A percentile compares a stretch with the other conserved stretches of the same genome.
Conservation (phyloP, 352 stramenopile genomes). For the Phytophthora tubulina region DNA sequence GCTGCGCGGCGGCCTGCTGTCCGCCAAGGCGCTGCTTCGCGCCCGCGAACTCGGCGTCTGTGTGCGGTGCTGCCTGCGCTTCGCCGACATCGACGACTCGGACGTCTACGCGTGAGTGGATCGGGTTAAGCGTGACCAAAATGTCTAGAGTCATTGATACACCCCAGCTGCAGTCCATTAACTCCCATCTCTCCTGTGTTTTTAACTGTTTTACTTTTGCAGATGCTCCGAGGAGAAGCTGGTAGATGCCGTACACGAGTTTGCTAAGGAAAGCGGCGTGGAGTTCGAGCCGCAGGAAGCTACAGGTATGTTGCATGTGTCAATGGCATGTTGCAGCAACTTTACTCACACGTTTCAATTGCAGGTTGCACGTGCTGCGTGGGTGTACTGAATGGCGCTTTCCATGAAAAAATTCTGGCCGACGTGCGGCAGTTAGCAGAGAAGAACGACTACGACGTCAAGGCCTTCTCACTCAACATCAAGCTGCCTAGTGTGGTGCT, state of each 20-base stretch:
- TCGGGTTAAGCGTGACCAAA: not conserved
- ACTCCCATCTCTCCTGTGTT: constrained; percentile 1
- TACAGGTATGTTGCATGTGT: constrained; percentile 23
- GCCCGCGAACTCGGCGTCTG: constrained; percentile 52
- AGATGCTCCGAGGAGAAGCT: constrained; percentile 49
- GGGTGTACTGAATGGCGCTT: constrained; percentile 59
- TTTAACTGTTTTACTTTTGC: constrained; percentile 8
- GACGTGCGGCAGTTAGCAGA: constrained; percentile 51
- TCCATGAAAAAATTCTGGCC: constrained; percentile 56
- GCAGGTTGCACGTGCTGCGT: constrained; percentile 77
- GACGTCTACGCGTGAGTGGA: constrained; percentile 65
- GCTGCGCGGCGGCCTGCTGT: constrained; percentile 43
- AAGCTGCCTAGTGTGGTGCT: constrained; percentile 83
- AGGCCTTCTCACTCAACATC: constrained; percentile 80
- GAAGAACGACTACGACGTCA: constrained; percentile 67
- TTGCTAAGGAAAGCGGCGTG: constrained; percentile 30
- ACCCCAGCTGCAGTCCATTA: constrained; percentile 11
- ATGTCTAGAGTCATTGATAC: constrained; percentile 4
- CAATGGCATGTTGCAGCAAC: not conserved
- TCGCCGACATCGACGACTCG: constrained; percentile 55
- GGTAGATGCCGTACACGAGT: constrained; percentile 33
- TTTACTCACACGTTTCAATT: not conserved
- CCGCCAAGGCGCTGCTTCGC: constrained; percentile 33
- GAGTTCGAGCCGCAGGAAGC: constrained; percentile 31
- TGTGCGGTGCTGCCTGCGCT: constrained; percentile 75